These are phyloP conservation scores for Sequoia sempervirens DNA, from an alignment of 75 land plant genomes.

Conservation along the genomic window DNA sequence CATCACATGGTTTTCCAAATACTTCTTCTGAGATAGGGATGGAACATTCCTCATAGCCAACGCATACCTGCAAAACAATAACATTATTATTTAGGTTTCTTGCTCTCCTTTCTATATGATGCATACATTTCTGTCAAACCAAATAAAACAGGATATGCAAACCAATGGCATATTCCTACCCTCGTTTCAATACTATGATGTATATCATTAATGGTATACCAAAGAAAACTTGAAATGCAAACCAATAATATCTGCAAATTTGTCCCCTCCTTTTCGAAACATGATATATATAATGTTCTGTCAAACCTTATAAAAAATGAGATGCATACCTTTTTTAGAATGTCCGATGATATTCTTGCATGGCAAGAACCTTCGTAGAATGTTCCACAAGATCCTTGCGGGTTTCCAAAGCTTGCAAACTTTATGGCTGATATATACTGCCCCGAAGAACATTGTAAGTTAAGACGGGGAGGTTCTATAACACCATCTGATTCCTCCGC, in stretches of 20 bases:
- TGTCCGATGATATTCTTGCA: conserved; percentile 6
- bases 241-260: background rate
- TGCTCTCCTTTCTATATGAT: background rate
- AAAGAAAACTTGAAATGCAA: background rate
- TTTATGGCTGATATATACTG: conserved; percentile 28
- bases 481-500: background rate
- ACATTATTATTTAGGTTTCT: background rate
- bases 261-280: background rate
- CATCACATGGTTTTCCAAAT: conserved; percentile 1
- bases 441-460: conserved; percentile 48
- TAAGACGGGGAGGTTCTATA: conserved; percentile 17
- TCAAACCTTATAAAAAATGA: background rate
- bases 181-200: background rate
- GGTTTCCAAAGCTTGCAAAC: conserved; percentile 44
- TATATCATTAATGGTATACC: background rate
- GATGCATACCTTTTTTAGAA: conserved; percentile 18
- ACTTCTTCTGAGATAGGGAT: background rate
- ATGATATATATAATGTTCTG: background rate
- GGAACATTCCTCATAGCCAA: conserved; percentile 4
- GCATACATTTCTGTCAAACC: background rate
- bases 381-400: conserved; percentile 25
- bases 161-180: background rate
- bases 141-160: background rate
- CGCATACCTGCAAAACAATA: conserved; percentile 8
- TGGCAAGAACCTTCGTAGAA: conserved; percentile 31